Conservation (phyloP, 2,329 filamentous ascomycete species). For the Cytospora mali region DNA sequence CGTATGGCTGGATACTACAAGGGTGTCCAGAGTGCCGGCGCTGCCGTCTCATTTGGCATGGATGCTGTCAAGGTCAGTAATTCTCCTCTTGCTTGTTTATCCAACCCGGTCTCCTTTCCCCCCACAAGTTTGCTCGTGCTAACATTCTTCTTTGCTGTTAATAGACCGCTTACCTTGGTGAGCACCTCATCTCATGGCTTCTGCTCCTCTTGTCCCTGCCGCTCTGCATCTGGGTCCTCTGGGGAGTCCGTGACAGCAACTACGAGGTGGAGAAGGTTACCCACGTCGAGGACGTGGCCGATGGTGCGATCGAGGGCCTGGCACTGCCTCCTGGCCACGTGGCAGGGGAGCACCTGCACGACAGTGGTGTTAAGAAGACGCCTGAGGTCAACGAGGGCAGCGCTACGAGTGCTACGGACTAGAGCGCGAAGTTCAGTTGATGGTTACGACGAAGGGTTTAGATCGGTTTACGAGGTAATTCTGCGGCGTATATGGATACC, state of each 20-base stretch:
- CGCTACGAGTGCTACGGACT: neutral
- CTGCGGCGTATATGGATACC: neutral
- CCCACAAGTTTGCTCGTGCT: neutral
- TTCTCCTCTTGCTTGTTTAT: neutral
- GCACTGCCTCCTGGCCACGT: slow-evolving; percentile 25
- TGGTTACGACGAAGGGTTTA: neutral
- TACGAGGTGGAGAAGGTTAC: slow-evolving; percentile 33
- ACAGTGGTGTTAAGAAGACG: neutral
- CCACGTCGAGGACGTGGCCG: slow-evolving; percentile 28
- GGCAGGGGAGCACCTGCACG: slow-evolving; percentile 19
- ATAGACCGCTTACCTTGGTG: slow-evolving; percentile 33
- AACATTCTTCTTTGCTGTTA: neutral
- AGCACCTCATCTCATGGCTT: slow-evolving; percentile 34
- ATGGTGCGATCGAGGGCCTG: slow-evolving; percentile 14
- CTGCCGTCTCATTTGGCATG: slow-evolving; percentile 52
- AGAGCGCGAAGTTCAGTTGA: neutral
- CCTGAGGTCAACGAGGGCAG: slow-evolving; percentile 16
- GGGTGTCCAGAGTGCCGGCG: slow-evolving; percentile 75
- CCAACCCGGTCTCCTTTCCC: neutral
- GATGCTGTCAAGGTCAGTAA: slow-evolving; percentile 37
- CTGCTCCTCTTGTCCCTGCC: slow-evolving; percentile 32
- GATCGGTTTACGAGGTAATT: neutral
- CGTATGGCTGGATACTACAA: slow-evolving; percentile 82
- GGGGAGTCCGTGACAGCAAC: slow-evolving; percentile 32
- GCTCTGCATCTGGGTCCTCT: slow-evolving; percentile 31